Conservation (phyloP, 2,329 filamentous ascomycete genomes). For the Lachnellula hyalina region DNA sequence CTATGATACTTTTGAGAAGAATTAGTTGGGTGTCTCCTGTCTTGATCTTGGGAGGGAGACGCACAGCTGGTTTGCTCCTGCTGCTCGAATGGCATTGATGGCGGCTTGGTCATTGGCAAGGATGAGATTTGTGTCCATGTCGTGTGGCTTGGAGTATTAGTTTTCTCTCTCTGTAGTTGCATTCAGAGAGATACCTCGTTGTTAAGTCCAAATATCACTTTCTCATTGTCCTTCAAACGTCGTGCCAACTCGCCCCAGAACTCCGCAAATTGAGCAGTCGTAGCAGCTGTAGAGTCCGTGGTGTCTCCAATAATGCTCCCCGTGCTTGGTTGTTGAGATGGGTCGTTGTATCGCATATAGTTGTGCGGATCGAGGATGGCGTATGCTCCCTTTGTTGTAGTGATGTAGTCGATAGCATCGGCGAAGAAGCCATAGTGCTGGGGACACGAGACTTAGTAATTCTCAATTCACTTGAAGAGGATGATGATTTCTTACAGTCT, state of each 20-base stretch:
- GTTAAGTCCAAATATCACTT: slow-evolving; percentile 60
- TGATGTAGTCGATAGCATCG: slow-evolving; percentile 46
- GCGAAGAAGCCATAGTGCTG: slow-evolving; percentile 41
- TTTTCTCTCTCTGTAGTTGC: background rate
- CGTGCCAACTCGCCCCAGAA: slow-evolving; percentile 46
- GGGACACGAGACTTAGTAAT: background rate
- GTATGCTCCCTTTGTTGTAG: slow-evolving; percentile 40
- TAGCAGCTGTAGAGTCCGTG: slow-evolving; percentile 39
- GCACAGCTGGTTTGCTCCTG: slow-evolving; percentile 39
- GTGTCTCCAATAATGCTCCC: slow-evolving; percentile 46
- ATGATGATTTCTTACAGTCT: slow-evolving; percentile 32
- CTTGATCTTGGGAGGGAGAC: background rate
- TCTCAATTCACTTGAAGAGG: background rate
- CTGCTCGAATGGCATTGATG: slow-evolving; percentile 39
- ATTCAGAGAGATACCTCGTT: slow-evolving; percentile 42
- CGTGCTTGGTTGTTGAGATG: slow-evolving; percentile 41
- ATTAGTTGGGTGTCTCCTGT: background rate
- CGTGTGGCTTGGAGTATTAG: slow-evolving; percentile 37
- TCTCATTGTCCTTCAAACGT: slow-evolving; percentile 43
- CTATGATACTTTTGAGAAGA: slow-evolving; percentile 33
- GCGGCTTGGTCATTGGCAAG: slow-evolving; percentile 44
- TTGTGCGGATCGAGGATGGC: slow-evolving; percentile 48
- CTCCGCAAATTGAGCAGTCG: slow-evolving; percentile 41
- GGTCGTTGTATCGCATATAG: slow-evolving; percentile 50
- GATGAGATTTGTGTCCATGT: slow-evolving; percentile 42